These are phyloP conservation scores for Euphorbia lathyris DNA, from an alignment of 345 rosid species.

Conservation along the genomic window DNA sequence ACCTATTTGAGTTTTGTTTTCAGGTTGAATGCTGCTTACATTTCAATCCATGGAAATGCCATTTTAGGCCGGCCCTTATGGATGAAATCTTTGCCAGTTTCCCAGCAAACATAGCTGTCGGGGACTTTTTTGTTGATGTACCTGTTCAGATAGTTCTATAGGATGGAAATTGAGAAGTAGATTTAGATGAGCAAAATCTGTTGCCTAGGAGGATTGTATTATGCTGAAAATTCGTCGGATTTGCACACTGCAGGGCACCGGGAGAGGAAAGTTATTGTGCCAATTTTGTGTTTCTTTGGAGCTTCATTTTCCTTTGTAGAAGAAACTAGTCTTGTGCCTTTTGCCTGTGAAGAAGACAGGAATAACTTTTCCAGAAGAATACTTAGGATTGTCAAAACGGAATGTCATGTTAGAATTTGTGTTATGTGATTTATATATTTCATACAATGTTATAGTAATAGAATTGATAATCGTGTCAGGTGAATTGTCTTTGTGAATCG, in stretches of 20 bases:
- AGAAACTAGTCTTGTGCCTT: background rate
- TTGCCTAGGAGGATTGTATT: background rate
- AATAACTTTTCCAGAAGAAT: background rate
- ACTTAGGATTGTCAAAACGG: no score
- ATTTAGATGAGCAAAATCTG: background rate
- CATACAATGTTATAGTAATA: no score
- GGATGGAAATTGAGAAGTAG: background rate
- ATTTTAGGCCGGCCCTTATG: slow-evolving; percentile 71
- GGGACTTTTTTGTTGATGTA: background rate
- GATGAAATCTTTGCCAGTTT: slow-evolving; percentile 55
- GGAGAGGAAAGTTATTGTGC: background rate
- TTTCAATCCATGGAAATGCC: slow-evolving; percentile 69
- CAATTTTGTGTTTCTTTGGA: background rate
- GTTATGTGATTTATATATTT: no score
- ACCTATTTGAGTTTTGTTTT: slow-evolving; percentile 22
- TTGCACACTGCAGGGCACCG: background rate
- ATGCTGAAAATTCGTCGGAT: background rate
- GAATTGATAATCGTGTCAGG: background rate
- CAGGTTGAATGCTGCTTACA: slow-evolving; percentile 79
- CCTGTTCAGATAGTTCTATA: background rate
- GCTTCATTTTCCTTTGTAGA: background rate
- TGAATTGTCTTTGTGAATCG: no score
- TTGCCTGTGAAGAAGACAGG: background rate
- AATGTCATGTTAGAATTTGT: no score
- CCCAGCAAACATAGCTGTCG: slow-evolving; percentile 38